A percentile compares a stretch with the other conserved stretches of the same genome.
These are phyloP conservation scores for Ophiostoma quercus DNA, from an alignment of 2,329 filamentous ascomycete species.

Conservation along the genomic window DNA sequence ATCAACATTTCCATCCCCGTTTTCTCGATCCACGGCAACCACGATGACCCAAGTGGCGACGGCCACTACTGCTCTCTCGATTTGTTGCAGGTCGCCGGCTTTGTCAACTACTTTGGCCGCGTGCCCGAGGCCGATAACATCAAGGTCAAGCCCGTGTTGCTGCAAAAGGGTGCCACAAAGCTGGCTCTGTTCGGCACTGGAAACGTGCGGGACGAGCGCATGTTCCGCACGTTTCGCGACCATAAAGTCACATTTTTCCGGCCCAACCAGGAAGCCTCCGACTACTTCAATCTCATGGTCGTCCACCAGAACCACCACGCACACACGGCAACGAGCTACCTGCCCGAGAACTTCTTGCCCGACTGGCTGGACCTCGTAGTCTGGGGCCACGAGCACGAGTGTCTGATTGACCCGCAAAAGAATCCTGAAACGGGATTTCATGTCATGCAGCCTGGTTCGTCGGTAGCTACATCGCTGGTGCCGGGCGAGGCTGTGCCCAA, in stretches of 20 bases:
- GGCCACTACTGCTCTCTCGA: conserved; percentile 89
- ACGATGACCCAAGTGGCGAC: conserved; percentile 96
- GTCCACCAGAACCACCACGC: conserved; percentile 96
- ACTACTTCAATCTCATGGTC: conserved; percentile 95
- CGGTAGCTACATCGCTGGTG: conserved; percentile 86
- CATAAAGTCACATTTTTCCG: conserved; percentile 91
- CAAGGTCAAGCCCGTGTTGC: conserved; percentile 78
- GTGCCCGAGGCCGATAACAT: conserved; percentile 92
- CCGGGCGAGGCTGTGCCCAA: conserved; percentile 87
- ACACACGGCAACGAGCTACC: conserved; percentile 85
- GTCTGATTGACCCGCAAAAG: conserved; percentile 73
- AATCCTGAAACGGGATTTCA: conserved; percentile 89
- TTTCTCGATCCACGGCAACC: conserved; percentile 97
- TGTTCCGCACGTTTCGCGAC: conserved; percentile 90
- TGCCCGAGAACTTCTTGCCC: conserved; percentile 88
- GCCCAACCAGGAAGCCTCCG: conserved; percentile 69
- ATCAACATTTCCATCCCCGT: conserved; percentile 97
- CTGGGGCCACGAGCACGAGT: conserved; percentile 98
- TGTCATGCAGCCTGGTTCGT: conserved; percentile 96
- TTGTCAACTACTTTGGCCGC: conserved; percentile 94
- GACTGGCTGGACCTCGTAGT: conserved; percentile 86
- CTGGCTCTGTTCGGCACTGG: conserved; percentile 89
- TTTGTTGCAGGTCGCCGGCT: conserved; percentile 79
- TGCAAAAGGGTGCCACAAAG: conserved; percentile 92
- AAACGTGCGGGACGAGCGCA: conserved; percentile 90